Base-by-base conservation (phyloP, 2,329 filamentous ascomycete species). In the Grosmannia clavigera region DNA sequence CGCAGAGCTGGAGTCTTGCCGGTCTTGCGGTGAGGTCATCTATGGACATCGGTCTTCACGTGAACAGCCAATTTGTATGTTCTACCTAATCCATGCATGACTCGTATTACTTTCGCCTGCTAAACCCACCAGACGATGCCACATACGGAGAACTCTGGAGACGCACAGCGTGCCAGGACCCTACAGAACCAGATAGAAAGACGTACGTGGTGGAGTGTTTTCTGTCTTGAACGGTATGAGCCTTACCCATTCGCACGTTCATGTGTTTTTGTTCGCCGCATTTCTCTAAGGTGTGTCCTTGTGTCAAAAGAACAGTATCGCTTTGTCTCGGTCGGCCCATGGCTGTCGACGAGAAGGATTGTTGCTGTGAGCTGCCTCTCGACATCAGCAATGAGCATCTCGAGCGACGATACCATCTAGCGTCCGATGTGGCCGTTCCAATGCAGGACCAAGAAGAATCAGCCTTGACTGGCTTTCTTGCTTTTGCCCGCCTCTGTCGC, bases 181-280 rank as follows among this genome's bases (percentile, higher is more conserved):
- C 46, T 68, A 4, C 59, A 58, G 22, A 48, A 57, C 27, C 63
- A 68, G 58, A 62, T 69, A 27, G 67, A 66, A 2, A 61, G 67
- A 5, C 64, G 68, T 12, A 60, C 66, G n/a, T 70, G 68, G 68
- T 70, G 68, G 68, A 67, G 66, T 25, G 61, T 69, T 5, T 69
- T 68, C 48, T 65, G 64, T 40, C 63, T 69, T 1, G 68, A 70
- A 33, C 62, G 67, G 68, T 69, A 64, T 2, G 29, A 22, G 22
- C 22, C 22, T 22, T 22, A 22, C 22, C 22, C 22, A 22, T 22
- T 22, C 22, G 22, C 22, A 22, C 22, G 22, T 22, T 22, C 22
- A 22, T 22, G 22, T 22, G 22, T 22, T 22, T 22, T 22, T 22
- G 22, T 22, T 22, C 22, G 22, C 22, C 22, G 22, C 22, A 22